Evolutionary conservation across 768 basidiomycete species (phyloP), one percentile per base, ranked within the genome.

Genomic region (Exsudoporus frostii): DNA sequence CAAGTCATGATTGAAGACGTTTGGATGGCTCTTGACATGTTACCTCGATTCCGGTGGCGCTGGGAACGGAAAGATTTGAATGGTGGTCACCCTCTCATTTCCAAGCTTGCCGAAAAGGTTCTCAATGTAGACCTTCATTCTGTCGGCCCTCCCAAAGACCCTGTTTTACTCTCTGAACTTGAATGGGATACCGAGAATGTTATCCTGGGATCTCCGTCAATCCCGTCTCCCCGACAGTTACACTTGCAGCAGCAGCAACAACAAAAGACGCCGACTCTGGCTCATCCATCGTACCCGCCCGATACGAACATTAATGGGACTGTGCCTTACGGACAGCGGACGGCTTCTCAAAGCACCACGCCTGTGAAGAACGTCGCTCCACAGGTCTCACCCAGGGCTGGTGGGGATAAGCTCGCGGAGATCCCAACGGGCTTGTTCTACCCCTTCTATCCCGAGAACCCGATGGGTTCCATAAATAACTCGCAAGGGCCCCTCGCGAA

Each of bases 41-140:
- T 92, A 11, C 91, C 91, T 3, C 85, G 85, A 30, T 88, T 92
- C 80, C 84, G 91, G 46, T 93, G 91, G 91, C 84, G 91, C 56
- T 93, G 91, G 91, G 89, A 91, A 64, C 82, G 91, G 48, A 90
- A 86, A 66, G 90, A 92, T 64, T 70, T 82, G 50, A 84, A 84
- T 40, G 88, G 88, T 40, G 85, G 84, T 2, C 89, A 91, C 61
- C 90, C 91, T n/a, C 80, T 92, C 47, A 90, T 92, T 54, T 82
- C 88, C 14, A 86, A 83, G 61, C 81, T 93, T 44, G 90, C 88
- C 0, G 88, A 91, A 70, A 83, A 83, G 50, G 87, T 92, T 22
- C 85, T 92, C 74, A 80, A 79, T 22, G 83, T 87, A 44, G 80
- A 86, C 65, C 74, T 92, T n/a, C 80, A 81, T 59, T 75, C 79